Conservation (phyloP, 805 yeast species). For the Candida golubevii region DNA sequence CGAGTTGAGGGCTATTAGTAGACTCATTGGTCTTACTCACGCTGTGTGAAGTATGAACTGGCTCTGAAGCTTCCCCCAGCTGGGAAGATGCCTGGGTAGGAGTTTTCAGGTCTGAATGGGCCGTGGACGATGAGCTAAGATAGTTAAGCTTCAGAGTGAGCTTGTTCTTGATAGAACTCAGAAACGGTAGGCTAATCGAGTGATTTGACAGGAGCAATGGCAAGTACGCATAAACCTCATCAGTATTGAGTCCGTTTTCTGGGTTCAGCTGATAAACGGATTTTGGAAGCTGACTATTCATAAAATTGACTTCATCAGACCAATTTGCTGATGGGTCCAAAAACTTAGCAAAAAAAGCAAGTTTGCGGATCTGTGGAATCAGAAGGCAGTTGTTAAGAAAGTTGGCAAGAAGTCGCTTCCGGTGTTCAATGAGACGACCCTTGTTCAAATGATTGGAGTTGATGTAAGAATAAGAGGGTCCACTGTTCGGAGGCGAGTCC, state of each 20-base stretch:
- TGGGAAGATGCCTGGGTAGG: conserved; percentile 11
- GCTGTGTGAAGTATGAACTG: conserved; percentile 10
- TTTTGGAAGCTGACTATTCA: conserved; percentile 37
- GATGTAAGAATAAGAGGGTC: conserved; percentile 27
- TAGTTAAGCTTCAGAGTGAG: conserved; percentile 1
- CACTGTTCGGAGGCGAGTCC: conserved; percentile 7
- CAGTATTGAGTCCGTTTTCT: conserved; percentile 38
- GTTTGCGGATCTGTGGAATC: conserved; percentile 51
- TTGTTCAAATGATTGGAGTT: conserved; percentile 40
- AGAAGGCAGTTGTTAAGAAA: conserved; percentile 74
- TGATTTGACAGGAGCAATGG: conserved; percentile 31
- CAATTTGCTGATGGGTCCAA: conserved; percentile 83
- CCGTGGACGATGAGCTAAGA: not conserved
- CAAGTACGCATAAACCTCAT: conserved; percentile 28
- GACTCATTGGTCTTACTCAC: conserved; percentile 12
- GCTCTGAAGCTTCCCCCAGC: conserved; percentile 17
- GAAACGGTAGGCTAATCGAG: conserved; percentile 26
- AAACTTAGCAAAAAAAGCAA: conserved; percentile 68
- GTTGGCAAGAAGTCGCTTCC: conserved; percentile 45
- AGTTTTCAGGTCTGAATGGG: conserved; percentile 17
- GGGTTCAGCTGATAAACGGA: conserved; percentile 41
- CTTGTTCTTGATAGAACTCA: conserved; percentile 20
- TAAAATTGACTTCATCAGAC: conserved; percentile 55
- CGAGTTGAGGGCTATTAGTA: conserved; percentile 10
- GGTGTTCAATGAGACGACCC: conserved; percentile 35